phyloP scores from a whole-genome alignment of 352 stramenopile genomes.

The Saprolegnia parasitica region DNA sequence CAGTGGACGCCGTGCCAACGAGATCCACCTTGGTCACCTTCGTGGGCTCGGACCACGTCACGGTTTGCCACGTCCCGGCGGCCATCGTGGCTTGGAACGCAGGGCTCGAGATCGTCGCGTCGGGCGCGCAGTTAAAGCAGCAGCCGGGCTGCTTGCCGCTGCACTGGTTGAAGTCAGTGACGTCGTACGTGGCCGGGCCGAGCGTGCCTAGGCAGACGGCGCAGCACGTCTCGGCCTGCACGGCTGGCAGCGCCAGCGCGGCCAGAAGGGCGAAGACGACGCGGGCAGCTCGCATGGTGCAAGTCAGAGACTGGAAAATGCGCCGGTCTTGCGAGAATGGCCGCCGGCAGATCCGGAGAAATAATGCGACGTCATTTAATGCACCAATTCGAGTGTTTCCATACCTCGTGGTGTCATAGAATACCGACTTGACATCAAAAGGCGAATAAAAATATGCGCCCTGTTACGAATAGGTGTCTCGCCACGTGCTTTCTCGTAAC shows the following conservation, averaged over 20 bases:
- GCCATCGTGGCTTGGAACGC: constrained; percentile 15
- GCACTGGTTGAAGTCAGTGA: neutral
- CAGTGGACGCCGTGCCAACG: neutral
- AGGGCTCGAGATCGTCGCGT: constrained; percentile 11
- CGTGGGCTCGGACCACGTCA: constrained; percentile 3
- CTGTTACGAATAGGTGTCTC: neutral
- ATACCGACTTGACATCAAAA: neutral
- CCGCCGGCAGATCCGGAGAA: neutral
- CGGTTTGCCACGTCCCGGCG: constrained; percentile 1
- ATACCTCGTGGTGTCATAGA: neutral
- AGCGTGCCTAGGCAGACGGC: constrained; percentile 6
- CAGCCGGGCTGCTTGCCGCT: constrained; percentile 4
- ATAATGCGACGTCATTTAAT: too few relatives aligned
- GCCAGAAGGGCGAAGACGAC: neutral
- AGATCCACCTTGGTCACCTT: constrained; percentile 20
- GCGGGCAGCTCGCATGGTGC: neutral
- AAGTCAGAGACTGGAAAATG: neutral
- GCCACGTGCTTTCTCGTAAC: constrained; percentile 11
- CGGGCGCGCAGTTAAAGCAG: constrained; percentile 18
- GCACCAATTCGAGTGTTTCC: neutral
- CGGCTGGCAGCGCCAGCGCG: neutral
- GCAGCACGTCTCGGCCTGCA: constrained; percentile 1
- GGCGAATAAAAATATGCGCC: neutral
- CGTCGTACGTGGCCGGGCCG: constrained; percentile 14
- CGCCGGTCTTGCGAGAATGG: neutral